phyloP scores from a whole-genome alignment of 257 asterid genomes.

The Solanum chaucha region DNA sequence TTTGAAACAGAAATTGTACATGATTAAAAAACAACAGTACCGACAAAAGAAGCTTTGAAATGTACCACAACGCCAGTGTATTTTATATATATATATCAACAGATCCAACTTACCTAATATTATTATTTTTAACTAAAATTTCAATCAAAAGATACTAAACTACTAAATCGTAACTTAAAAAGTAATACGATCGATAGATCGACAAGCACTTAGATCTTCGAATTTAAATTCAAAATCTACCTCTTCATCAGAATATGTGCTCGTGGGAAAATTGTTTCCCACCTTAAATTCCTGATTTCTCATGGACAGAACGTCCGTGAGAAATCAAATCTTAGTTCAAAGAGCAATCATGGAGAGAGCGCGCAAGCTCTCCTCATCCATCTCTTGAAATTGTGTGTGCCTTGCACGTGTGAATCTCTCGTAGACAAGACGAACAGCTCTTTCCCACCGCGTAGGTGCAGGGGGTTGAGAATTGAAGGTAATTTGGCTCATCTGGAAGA shows the following conservation, averaged over 20 bases:
- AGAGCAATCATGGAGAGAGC: slow-evolving; percentile 44
- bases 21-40: background rate
- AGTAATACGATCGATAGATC: background rate
- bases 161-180: background rate
- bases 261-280: background rate
- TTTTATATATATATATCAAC: background rate
- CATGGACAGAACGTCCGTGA: background rate
- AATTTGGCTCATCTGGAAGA: slow-evolving; percentile 48
- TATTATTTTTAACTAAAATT: no score
- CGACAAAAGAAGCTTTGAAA: background rate
- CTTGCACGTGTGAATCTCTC: slow-evolving; percentile 30
- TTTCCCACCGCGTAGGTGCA: slow-evolving; percentile 30
- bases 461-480: slow-evolving; percentile 2
- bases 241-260: background rate
- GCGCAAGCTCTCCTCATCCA: slow-evolving; percentile 43
- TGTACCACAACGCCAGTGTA: background rate
- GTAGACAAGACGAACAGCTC: slow-evolving; percentile 42
- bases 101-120: background rate
- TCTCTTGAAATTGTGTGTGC: slow-evolving; percentile 11
- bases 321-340: background rate
- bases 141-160: background rate
- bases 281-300: background rate
- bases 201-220: background rate
- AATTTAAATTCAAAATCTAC: background rate
- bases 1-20: background rate